Conservation (phyloP, 2,329 filamentous ascomycete species). For the Didymella keratinophila region DNA sequence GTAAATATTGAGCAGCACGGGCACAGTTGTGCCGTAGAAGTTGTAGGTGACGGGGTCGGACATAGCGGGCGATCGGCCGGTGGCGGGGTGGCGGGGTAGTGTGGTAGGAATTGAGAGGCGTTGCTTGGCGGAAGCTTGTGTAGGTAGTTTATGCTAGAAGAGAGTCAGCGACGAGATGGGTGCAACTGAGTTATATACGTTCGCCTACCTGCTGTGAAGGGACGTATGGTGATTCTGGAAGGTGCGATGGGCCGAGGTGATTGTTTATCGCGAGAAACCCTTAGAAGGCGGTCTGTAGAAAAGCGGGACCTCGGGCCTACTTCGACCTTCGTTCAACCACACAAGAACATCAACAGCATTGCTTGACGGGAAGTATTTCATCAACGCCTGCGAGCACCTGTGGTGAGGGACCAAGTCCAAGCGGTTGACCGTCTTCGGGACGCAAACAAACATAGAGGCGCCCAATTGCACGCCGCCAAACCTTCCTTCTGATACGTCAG, state of each 20-base stretch:
- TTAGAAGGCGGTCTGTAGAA: not conserved
- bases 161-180: not conserved
- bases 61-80: constrained; percentile 23
- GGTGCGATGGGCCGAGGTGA: constrained; percentile 12
- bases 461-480: not conserved
- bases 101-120: not conserved
- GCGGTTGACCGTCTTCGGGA: not conserved
- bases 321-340: not conserved
- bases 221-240: not conserved
- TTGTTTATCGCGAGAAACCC: not conserved
- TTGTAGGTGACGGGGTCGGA: constrained; percentile 26
- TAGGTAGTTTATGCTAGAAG: not conserved
- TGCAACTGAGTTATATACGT: not conserved
- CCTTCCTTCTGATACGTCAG: not conserved
- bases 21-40: constrained; percentile 31
- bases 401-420: not conserved
- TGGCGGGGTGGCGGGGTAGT: constrained; percentile 1
- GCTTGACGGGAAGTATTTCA: not conserved
- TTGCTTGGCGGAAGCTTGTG: not conserved
- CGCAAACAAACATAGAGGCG: not conserved
- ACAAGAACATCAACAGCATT: not conserved
- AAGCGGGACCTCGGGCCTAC: not conserved
- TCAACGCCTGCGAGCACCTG: not conserved
- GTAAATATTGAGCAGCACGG: constrained; percentile 21
- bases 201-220: not conserved